These are phyloP conservation scores for Clohesyomyces aquaticus DNA, from an alignment of 495 filamentous ascomycete genomes.

Conservation along the genomic window DNA sequence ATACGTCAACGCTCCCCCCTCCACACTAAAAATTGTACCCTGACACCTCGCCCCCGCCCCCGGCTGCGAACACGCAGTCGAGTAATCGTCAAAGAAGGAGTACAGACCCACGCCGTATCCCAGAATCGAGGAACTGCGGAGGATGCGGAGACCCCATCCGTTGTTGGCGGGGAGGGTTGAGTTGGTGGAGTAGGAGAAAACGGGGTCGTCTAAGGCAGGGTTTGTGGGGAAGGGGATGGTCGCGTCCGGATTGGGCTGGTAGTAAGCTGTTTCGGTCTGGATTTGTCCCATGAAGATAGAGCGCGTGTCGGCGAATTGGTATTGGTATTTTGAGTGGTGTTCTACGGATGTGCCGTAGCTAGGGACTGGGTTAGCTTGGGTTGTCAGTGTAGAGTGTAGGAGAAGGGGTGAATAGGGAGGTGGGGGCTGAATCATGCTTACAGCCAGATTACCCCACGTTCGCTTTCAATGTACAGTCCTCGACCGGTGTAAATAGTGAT, in stretches of 20 bases:
- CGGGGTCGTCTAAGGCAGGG: constrained; percentile 47
- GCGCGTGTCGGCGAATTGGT: constrained; percentile 44
- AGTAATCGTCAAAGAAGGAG: constrained; percentile 48
- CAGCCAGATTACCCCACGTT: constrained; percentile 59
- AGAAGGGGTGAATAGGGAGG: too few species aligned
- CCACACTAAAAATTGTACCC: constrained; percentile 62
- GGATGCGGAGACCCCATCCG: constrained; percentile 68
- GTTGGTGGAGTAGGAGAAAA: constrained; percentile 43
- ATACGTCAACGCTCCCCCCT: constrained; percentile 34
- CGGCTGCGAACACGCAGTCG: constrained; percentile 50
- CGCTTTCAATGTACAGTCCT: constrained; percentile 65
- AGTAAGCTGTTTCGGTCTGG: constrained; percentile 51
- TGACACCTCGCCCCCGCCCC: constrained; percentile 61
- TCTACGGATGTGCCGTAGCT: constrained; percentile 45
- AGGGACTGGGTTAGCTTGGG: background rate
- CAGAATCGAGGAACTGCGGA: constrained; percentile 60
- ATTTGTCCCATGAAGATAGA: constrained; percentile 46
- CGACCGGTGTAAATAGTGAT: constrained; percentile 73
- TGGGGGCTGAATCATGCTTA: too few species aligned
- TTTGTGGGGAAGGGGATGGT: constrained; percentile 59
- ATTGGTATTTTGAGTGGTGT: constrained; percentile 46
- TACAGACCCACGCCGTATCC: constrained; percentile 54
- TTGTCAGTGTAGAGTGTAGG: background rate
- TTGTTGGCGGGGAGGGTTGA: constrained; percentile 55
- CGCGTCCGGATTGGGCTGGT: constrained; percentile 67